These are phyloP conservation scores for Mayamaea pseudoterrestris DNA, from an alignment of 108 stramenopile genomes.

Conservation along the genomic window DNA sequence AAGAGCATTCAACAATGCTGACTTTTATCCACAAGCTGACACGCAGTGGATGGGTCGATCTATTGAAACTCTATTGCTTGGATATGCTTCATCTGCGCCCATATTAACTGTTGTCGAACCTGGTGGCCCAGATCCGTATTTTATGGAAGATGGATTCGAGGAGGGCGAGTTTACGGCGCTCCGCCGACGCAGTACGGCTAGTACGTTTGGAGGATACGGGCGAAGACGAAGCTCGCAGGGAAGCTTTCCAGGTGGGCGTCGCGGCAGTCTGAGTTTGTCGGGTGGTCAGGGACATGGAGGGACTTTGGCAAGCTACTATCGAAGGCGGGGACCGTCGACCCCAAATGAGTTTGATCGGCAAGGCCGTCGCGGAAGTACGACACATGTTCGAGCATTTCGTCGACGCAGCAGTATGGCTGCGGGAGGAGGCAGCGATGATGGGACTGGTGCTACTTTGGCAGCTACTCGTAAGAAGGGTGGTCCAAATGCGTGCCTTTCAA, in stretches of 20 bases:
- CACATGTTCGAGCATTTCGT: conserved; percentile 11
- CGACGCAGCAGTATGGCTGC: conserved; percentile 16
- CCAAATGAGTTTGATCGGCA: conserved; percentile 7
- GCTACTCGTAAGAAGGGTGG: no score
- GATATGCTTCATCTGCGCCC: conserved; percentile 16
- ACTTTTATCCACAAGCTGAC: no score
- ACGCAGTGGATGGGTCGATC: conserved; percentile 50
- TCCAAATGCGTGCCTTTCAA: conserved; percentile 25
- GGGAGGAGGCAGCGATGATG: background rate
- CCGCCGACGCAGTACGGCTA: conserved; percentile 12
- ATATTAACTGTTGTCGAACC: conserved; percentile 18
- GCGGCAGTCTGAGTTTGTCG: conserved; percentile 11
- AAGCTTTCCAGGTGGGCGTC: conserved; percentile 11
- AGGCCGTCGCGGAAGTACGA: conserved; percentile 15
- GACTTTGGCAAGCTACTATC: conserved; percentile 28
- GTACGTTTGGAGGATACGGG: conserved; percentile 14
- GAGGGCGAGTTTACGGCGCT: conserved; percentile 1
- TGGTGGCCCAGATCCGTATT: conserved; percentile 4
- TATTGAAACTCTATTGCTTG: conserved; percentile 35
- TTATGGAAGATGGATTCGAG: background rate
- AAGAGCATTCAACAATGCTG: no score
- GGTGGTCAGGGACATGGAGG: conserved; percentile 23
- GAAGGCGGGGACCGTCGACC: conserved; percentile 4
- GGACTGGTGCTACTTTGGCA: background rate
- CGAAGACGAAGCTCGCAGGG: conserved; percentile 13